Base-by-base conservation (phyloP, 768 basidiomycete species). In the Tricholoma matsutake region DNA sequence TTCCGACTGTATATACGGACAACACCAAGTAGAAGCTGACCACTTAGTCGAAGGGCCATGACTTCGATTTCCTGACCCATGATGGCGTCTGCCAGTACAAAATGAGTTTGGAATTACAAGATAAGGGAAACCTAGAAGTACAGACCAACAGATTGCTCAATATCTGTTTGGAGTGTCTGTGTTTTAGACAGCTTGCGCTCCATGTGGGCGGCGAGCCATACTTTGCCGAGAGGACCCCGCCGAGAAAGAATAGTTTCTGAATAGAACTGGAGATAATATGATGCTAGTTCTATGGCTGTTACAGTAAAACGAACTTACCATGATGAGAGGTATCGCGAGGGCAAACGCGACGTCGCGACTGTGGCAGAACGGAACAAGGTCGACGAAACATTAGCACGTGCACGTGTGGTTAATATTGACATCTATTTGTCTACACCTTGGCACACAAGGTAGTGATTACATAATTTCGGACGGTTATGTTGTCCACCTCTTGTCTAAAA, bases 171-270 rank as follows among this genome's bases (percentile, higher is more conserved):
- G 2, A 97, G 78, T 1, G 96, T 94, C 73, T 96, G 94, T 28
- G 89, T 87, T 76, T 98, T 99, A 67, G 92, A 94, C 69, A 99
- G 87, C 79, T 98, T 98, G 69, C 94, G 87, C 76, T 98, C 95
- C 88, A 96, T 95, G 81, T 98, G 96, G 1, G 97, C 96, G 43
- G 96, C 96, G 57, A 99, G 89, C 97, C 97, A 99, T 80, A 99
- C 94, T 78, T 89, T 93, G 35, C 94, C 96, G 39, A 99, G 81
- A 3, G 96, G 93, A 47, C 96, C 96, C 59, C 94, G 89, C 67
- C 94, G 89, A 51, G 94, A 93, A 65, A 97, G 83, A 74, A 98
- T 94, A 35, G 93, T 88, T 72, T 97, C 94, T 54, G 94, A 94
- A 72, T 93, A 96, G 74, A 95, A 95, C 92, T 92, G 59, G 8